These are phyloP conservation scores for Cercospora sp. DNA, from an alignment of 2,329 filamentous ascomycete species.

Conservation along the genomic window DNA sequence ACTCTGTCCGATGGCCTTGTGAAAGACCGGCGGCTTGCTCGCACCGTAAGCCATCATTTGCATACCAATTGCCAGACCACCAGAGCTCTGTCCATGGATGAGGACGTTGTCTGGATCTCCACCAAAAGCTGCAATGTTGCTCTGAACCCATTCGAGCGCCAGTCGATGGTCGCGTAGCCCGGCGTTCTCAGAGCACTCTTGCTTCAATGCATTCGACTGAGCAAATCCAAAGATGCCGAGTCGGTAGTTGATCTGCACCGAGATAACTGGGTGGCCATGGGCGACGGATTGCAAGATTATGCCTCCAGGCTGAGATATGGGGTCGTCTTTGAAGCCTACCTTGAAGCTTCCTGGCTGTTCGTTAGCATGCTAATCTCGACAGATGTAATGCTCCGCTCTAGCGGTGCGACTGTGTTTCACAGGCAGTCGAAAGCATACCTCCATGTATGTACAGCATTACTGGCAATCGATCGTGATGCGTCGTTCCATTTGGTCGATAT, in stretches of 20 bases:
- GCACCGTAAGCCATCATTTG: slow-evolving; percentile 55
- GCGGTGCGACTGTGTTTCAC: background rate
- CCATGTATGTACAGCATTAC: slow-evolving; percentile 42
- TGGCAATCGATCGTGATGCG: slow-evolving; percentile 36
- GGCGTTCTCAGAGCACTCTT: slow-evolving; percentile 41
- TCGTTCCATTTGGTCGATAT: slow-evolving; percentile 28
- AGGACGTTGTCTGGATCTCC: slow-evolving; percentile 54
- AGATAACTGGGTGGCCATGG: slow-evolving; percentile 45
- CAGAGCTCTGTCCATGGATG: slow-evolving; percentile 45
- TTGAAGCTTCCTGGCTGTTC: slow-evolving; percentile 21
- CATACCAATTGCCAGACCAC: slow-evolving; percentile 37
- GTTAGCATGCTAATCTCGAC: background rate
- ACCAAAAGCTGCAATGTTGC: slow-evolving; percentile 61
- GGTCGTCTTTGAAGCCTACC: slow-evolving; percentile 33
- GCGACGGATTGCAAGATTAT: slow-evolving; percentile 50
- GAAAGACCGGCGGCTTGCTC: slow-evolving; percentile 48
- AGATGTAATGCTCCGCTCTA: background rate
- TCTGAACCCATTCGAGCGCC: slow-evolving; percentile 61
- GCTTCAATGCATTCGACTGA: slow-evolving; percentile 37
- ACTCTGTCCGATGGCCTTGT: slow-evolving; percentile 50
- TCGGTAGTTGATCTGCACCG: slow-evolving; percentile 36
- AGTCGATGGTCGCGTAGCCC: slow-evolving; percentile 61
- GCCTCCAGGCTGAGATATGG: slow-evolving; percentile 47
- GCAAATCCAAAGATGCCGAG: slow-evolving; percentile 45
- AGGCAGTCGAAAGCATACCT: slow-evolving; percentile 10